phyloP scores from a whole-genome alignment of 306 rosid genomes.

The Quercus berberidifolia region DNA sequence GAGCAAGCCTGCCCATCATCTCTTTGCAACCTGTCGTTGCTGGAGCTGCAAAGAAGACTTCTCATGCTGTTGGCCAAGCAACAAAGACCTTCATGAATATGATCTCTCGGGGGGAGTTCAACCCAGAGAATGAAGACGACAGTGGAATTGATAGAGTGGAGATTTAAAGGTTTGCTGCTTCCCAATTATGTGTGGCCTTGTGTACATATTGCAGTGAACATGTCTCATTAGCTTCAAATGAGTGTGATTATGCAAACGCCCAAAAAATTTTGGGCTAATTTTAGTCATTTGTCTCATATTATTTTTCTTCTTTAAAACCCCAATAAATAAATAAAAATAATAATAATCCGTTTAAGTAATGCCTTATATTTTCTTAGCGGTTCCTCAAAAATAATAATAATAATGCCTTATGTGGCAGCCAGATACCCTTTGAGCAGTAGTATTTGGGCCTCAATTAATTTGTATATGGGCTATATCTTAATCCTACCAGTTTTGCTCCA shows the following conservation, averaged over 20 bases:
- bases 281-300: neutral
- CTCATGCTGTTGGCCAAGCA: constrained; percentile 77
- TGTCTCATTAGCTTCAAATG: neutral
- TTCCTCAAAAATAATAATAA: no score
- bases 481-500: no score
- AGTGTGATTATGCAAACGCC: neutral
- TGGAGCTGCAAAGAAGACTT: constrained; percentile 91
- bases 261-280: neutral
- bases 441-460: no score
- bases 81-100: constrained; percentile 67
- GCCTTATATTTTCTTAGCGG: neutral
- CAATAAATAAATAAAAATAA: neutral
- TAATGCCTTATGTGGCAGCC: no score
- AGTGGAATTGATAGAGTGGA: constrained; percentile 47
- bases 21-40: constrained; percentile 78
- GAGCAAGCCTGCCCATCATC: constrained; percentile 81
- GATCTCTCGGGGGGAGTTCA: constrained; percentile 51
- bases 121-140: constrained; percentile 40
- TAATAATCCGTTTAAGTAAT: neutral
- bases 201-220: neutral
- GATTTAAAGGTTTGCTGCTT: constrained; percentile 16
- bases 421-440: no score
- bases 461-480: no score
- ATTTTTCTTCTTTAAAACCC: neutral
- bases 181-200: neutral